Percentiles rank a stretch among this genome's conserved stretches.
Conservation (phyloP, 2,329 filamentous ascomycete genomes). For the Magnaporthiopsis poae region DNA sequence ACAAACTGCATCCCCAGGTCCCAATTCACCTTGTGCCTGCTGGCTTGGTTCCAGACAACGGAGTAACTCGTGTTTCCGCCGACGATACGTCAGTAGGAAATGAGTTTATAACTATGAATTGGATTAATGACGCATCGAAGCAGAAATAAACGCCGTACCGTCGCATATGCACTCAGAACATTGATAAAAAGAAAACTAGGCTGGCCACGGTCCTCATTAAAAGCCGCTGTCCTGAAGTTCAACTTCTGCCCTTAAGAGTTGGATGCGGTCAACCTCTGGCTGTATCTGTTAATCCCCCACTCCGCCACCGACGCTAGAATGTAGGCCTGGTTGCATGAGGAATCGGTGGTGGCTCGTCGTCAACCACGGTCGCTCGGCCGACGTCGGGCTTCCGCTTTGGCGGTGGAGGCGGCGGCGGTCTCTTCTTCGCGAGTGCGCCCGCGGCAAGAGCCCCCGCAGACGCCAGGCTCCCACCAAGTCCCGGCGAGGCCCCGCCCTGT, state of each 20-base stretch:
- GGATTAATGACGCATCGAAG: background rate
- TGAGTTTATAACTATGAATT: no score
- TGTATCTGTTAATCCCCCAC: no score
- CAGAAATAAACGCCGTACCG: background rate
- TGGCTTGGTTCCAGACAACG: background rate
- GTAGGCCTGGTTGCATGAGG: background rate
- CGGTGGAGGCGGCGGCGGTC: constrained; percentile 40
- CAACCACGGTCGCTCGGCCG: constrained; percentile 8
- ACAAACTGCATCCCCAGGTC: background rate
- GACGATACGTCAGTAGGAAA: no score
- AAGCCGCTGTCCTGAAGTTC: background rate
- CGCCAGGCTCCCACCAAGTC: background rate
- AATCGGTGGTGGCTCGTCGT: constrained; percentile 15
- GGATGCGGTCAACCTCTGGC: background rate
- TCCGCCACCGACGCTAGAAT: background rate
- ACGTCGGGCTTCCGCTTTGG: constrained; percentile 40
- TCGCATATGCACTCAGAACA: background rate
- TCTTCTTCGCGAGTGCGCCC: constrained; percentile 36
- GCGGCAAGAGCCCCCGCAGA: constrained; percentile 9
- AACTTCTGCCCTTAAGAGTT: no score
- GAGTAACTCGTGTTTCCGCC: no score
- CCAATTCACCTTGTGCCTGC: background rate
- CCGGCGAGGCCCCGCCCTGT: background rate
- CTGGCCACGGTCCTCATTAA: background rate
- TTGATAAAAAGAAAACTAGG: background rate